These are phyloP conservation scores for Dentipellis fragilis DNA, from an alignment of 768 basidiomycete species.

Conservation along the genomic window DNA sequence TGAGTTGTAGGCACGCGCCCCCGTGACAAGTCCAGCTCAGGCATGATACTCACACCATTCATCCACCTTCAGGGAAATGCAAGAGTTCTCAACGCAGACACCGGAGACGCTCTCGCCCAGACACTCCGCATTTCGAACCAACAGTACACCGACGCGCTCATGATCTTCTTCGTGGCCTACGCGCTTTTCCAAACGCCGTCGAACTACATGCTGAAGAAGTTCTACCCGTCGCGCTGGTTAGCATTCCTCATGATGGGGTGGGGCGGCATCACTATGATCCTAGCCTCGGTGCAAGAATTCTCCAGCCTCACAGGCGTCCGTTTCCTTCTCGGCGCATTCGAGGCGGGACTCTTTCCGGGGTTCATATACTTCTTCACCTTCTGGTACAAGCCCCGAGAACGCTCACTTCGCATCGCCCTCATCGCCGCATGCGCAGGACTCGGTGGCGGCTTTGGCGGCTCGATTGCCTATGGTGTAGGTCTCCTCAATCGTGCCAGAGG, in stretches of 20 bases:
- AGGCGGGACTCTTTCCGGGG: conserved; percentile 33
- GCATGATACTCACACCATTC: background rate
- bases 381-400: conserved; percentile 30
- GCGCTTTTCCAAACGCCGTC: conserved; percentile 30
- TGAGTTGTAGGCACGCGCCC: background rate
- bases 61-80: conserved; percentile 20
- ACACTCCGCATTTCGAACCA: conserved; percentile 19
- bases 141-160: conserved; percentile 27
- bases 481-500: conserved; percentile 19
- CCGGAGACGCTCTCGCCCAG: conserved; percentile 21
- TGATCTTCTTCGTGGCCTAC: conserved; percentile 30
- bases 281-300: conserved; percentile 27
- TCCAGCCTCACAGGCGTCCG: conserved; percentile 30
- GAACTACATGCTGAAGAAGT: conserved; percentile 29
- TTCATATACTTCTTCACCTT: conserved; percentile 33
- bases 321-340: conserved; percentile 33
- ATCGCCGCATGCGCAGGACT: conserved; percentile 18
- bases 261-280: conserved; percentile 28
- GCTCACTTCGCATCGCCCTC: conserved; percentile 19
- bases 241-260: conserved; percentile 30
- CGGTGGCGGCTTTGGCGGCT: conserved; percentile 16
- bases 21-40: background rate
- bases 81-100: conserved; percentile 24
- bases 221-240: conserved; percentile 28
- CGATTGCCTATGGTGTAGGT: conserved; percentile 21